These are phyloP conservation scores for Amanita fuliginea DNA, from an alignment of 768 basidiomycete genomes.

Conservation along the genomic window DNA sequence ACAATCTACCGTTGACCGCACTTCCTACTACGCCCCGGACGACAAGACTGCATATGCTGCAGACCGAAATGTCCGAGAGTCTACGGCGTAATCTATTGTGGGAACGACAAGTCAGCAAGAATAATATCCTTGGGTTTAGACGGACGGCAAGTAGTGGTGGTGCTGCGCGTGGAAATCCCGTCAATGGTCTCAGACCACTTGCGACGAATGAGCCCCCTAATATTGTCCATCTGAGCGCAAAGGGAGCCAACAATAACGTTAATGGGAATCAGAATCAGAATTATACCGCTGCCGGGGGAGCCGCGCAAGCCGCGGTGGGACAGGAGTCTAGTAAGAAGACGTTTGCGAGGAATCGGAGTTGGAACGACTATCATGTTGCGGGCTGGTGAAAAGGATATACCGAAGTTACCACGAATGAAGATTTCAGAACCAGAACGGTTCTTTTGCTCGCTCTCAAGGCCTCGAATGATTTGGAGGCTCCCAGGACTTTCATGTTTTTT, in stretches of 20 bases:
- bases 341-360: conserved; percentile 5
- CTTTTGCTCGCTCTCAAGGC: neutral
- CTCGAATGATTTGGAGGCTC: neutral
- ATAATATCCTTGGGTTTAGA: conserved; percentile 28
- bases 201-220: conserved; percentile 19
- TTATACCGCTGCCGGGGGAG: neutral
- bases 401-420: neutral
- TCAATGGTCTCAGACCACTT: conserved; percentile 19
- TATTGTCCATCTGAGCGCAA: conserved; percentile 30
- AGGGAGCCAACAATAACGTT: conserved; percentile 14
- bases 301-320: conserved; percentile 6
- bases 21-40: conserved; percentile 77
- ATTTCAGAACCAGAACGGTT: neutral
- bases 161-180: conserved; percentile 12
- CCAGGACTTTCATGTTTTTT: neutral
- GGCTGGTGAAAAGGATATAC: conserved; percentile 4
- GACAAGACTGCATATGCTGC: conserved; percentile 74
- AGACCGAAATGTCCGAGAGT: conserved; percentile 78
- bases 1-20: conserved; percentile 57
- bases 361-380: conserved; percentile 3
- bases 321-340: neutral
- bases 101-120: conserved; percentile 60
- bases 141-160: conserved; percentile 20
- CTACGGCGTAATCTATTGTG: conserved; percentile 72
- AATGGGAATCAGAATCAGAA: neutral